These are phyloP conservation scores for Podila clonocystis DNA, from an alignment of 192 early-diverging fungal species.

Conservation along the genomic window DNA sequence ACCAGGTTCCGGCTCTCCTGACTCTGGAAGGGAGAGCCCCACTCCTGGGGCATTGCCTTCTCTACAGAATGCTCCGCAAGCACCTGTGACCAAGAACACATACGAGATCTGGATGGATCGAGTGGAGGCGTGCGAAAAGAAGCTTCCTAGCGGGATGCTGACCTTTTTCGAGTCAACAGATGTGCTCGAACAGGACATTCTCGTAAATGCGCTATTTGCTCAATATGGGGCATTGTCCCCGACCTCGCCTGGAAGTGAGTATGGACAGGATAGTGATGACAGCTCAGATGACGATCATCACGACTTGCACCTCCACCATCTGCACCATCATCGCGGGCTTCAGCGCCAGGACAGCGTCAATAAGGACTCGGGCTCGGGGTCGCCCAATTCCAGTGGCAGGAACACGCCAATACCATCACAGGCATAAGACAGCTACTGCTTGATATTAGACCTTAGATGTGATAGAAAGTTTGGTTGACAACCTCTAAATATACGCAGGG, in stretches of 20 bases:
- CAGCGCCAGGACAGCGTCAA: background rate
- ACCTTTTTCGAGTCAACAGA: conserved; percentile 15
- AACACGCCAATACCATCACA: too few relatives aligned
- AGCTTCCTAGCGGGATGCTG: conserved; percentile 7
- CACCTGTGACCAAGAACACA: conserved; percentile 1
- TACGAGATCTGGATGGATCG: conserved; percentile 17
- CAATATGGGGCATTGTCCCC: background rate
- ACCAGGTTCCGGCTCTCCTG: background rate
- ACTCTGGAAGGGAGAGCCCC: background rate
- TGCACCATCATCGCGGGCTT: background rate
- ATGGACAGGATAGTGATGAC: background rate
- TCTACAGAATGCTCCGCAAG: background rate
- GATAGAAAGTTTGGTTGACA: too few relatives aligned
- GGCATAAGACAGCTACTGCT: too few relatives aligned
- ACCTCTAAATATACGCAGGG: too few relatives aligned
- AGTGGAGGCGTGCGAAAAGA: background rate
- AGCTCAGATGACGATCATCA: background rate
- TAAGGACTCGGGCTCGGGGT: too few relatives aligned
- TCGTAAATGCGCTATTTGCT: conserved; percentile 11
- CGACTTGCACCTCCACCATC: background rate
- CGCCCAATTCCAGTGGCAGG: too few relatives aligned
- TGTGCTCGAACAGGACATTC: conserved; percentile 1
- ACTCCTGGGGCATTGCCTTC: conserved; percentile 5
- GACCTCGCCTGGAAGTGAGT: background rate
- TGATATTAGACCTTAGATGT: too few relatives aligned